phyloP scores from a whole-genome alignment of 2,329 filamentous ascomycete genomes.

The Alternaria sp. region DNA sequence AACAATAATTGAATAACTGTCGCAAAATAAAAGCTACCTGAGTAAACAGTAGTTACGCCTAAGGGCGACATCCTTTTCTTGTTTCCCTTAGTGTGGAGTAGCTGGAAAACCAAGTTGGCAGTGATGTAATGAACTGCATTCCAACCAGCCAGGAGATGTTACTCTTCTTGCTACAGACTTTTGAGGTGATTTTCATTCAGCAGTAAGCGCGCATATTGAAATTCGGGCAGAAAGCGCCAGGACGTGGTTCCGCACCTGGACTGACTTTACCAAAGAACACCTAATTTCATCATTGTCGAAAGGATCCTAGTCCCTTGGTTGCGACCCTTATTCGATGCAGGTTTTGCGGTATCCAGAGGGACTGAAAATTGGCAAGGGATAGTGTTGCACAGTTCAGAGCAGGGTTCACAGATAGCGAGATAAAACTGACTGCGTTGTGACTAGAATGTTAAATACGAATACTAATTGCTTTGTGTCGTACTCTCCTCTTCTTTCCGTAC shows the following conservation, averaged over 20 bases:
- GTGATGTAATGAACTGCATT: too few relatives aligned
- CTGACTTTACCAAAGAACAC: neutral
- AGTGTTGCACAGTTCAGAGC: neutral
- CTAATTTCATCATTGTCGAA: neutral
- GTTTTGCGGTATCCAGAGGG: neutral
- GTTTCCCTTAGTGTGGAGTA: too few relatives aligned
- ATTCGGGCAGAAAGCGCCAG: neutral
- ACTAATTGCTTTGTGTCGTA: neutral
- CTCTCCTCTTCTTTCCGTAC: neutral
- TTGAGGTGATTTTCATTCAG: neutral
- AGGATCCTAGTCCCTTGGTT: neutral
- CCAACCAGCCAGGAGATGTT: accelerated
- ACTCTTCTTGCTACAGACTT: too few relatives aligned
- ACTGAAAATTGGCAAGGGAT: too few relatives aligned
- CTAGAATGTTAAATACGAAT: neutral
- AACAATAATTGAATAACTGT: too few relatives aligned
- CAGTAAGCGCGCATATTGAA: neutral
- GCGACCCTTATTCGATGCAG: neutral
- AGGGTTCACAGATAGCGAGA: neutral
- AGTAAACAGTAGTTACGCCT: too few relatives aligned
- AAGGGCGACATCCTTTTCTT: too few relatives aligned
- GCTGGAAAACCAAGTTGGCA: too few relatives aligned
- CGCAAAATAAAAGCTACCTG: too few relatives aligned
- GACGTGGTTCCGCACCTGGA: neutral
- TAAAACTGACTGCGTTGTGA: neutral